Base-by-base conservation (phyloP, 2,329 filamentous ascomycete genomes). In the Fonsecaea multimorphosa region DNA sequence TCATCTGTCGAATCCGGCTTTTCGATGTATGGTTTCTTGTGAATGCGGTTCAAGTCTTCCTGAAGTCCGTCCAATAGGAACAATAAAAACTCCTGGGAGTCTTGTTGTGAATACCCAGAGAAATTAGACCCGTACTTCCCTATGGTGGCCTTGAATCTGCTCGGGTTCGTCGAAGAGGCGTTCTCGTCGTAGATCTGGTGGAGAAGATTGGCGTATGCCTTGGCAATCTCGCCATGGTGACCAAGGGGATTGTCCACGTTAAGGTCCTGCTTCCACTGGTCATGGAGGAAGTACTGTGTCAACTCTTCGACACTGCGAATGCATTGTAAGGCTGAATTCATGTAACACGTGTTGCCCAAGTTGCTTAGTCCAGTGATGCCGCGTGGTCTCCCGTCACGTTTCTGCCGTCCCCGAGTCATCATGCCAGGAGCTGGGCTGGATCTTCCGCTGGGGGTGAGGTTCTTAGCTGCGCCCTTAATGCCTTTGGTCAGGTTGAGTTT, bases 1-100 rank as follows among this genome's bases (percentile, higher is more conserved):
- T 95, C 93, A 76, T 99, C 95, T 0, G 96, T 97, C 0, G 94
- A 98, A 76, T 99, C 95, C 0, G 95, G 95, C 77, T 98, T 97
- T 78, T 97, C 93, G 54, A 96, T 94, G 77, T 98, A 97, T 0
- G 95, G 95, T 80, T 99, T 99, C 80, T 96, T 94, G 75, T 91
- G 88, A 70, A 99, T 90, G 9, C 95, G 88, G 75, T 96, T 99
- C 49, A 99, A 82, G 76, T 99, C 95, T 78, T 99, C 95, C 73
- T 98, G 94, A 0, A 99, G 83, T 4, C 91, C 94, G 77, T 99
- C 95, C 7, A 99, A 88, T 12, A 99, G 84, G 76, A 97, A 98
- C 46, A 95, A 93, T 22, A 99, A 83, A 66, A 99, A 98, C 74
- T 99, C 95, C 73, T 99, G 95, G 0, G 95, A 96, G 76, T 99